These are phyloP conservation scores for Asterophora lycoperdoides DNA, from an alignment of 768 basidiomycete species.

Conservation along the genomic window DNA sequence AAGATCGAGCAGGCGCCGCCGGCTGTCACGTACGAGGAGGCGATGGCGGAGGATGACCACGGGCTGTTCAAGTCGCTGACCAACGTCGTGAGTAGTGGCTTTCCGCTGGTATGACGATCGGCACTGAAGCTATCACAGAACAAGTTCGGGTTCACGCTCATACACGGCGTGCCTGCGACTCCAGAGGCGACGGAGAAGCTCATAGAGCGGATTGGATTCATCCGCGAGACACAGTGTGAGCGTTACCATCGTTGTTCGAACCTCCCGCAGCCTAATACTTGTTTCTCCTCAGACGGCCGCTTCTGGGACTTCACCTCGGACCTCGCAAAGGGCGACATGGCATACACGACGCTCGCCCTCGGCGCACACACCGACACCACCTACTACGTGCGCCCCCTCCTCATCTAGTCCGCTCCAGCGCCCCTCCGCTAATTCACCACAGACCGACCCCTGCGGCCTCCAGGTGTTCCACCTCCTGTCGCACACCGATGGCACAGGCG, in stretches of 20 bases:
- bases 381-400: conserved; percentile 57
- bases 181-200: conserved; percentile 83
- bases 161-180: conserved; percentile 74
- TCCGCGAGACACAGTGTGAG: conserved; percentile 73
- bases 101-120: conserved; percentile 1
- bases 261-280: conserved; percentile 3
- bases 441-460: conserved; percentile 94
- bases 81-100: conserved; percentile 56
- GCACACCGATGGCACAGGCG: conserved; percentile 76
- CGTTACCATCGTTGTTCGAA: neutral
- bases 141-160: conserved; percentile 84
- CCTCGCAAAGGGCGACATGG: conserved; percentile 86
- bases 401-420: too few species aligned
- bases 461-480: conserved; percentile 94
- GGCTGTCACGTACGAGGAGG: conserved; percentile 64
- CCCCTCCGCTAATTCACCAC: neutral
- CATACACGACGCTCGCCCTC: conserved; percentile 86
- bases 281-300: conserved; percentile 61
- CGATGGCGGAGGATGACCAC: conserved; percentile 58
- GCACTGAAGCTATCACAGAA: conserved; percentile 44
- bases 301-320: conserved; percentile 98
- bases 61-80: conserved; percentile 80
- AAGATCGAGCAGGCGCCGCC: conserved; percentile 75
- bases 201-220: conserved; percentile 73
- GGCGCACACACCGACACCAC: conserved; percentile 75